phyloP scores from a whole-genome alignment of 2,329 filamentous ascomycete species.

The Colletotrichum theobromicola region DNA sequence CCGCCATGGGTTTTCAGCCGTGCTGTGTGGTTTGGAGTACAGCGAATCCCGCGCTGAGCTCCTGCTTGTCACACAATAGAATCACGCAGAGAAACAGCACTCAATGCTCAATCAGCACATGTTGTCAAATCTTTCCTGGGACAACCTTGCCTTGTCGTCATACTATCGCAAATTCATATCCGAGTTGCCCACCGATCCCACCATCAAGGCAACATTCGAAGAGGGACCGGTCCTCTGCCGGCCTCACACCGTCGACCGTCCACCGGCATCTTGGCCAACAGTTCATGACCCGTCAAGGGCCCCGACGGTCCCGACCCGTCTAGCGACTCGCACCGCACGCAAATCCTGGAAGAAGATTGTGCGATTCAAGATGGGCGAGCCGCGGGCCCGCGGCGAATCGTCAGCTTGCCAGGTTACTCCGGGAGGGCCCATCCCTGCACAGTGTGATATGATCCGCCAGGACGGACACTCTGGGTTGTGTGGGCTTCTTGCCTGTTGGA shows the following conservation, averaged over 20 bases:
- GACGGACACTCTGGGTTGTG: not conserved
- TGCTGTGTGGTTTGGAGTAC: not conserved
- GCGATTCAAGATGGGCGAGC: constrained; percentile 8
- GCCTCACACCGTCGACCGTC: not conserved
- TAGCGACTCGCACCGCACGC: not conserved
- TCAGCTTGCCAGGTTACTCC: constrained; percentile 4
- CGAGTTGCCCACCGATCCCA: not conserved
- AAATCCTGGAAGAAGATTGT: constrained; percentile 9
- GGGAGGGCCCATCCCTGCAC: constrained; percentile 1
- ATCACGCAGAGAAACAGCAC: not conserved
- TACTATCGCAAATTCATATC: not conserved
- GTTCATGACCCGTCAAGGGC: not conserved
- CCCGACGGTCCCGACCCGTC: not conserved
- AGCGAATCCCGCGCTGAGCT: not conserved
- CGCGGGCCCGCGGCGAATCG: constrained; percentile 1
- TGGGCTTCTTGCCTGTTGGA: constrained; percentile 1
- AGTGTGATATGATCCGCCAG: constrained; percentile 7
- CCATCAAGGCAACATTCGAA: not conserved
- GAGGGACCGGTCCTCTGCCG: not conserved
- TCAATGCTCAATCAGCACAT: not conserved
- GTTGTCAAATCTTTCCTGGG: not conserved
- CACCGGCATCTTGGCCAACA: not conserved
- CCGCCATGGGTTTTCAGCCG: constrained; percentile 4
- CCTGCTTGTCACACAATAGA: not conserved
- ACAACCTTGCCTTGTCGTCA: not conserved